Percentiles rank a stretch among this genome's conserved stretches.
These are phyloP conservation scores for Metarhizium brunneum DNA, from an alignment of 2,329 filamentous ascomycete species.

Conservation along the genomic window DNA sequence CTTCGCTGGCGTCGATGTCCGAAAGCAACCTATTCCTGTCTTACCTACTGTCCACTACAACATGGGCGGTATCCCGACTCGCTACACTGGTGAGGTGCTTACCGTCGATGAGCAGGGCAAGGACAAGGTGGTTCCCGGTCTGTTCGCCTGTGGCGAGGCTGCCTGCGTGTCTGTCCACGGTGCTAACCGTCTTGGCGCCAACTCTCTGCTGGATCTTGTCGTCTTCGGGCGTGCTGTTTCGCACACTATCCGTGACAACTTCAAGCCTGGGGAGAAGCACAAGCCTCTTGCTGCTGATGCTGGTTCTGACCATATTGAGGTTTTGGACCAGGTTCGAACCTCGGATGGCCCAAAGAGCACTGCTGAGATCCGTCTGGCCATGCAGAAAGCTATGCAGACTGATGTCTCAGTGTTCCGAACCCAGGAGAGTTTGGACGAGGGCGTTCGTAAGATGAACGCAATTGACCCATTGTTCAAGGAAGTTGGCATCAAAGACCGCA, in stretches of 20 bases:
- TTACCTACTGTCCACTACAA: constrained; percentile 98
- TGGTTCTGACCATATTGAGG: constrained; percentile 76
- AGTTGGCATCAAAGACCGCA: constrained; percentile 93
- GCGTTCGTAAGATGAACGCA: constrained; percentile 77
- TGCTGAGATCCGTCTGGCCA: constrained; percentile 76
- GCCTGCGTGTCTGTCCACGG: constrained; percentile 97
- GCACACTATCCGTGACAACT: constrained; percentile 93
- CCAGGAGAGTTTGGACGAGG: constrained; percentile 86
- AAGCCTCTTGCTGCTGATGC: constrained; percentile 76
- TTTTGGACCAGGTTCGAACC: constrained; percentile 77
- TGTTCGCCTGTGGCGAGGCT: constrained; percentile 95
- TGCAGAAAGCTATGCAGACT: constrained; percentile 98
- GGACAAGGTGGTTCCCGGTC: constrained; percentile 86
- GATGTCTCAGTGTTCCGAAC: constrained; percentile 96
- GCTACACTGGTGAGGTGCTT: constrained; percentile 93
- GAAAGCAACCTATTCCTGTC: constrained; percentile 93
- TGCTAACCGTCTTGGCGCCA: constrained; percentile 94
- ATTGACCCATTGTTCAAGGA: constrained; percentile 74
- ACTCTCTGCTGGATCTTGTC: constrained; percentile 94
- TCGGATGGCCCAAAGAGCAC: constrained; percentile 80
- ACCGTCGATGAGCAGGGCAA: constrained; percentile 78
- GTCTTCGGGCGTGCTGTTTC: constrained; percentile 97
- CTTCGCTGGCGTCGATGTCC: constrained; percentile 93
- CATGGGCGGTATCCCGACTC: constrained; percentile 98
- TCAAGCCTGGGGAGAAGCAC: constrained; percentile 72